phyloP scores from a whole-genome alignment of 495 filamentous ascomycete genomes.

The Aspergillus saccharolyticus region DNA sequence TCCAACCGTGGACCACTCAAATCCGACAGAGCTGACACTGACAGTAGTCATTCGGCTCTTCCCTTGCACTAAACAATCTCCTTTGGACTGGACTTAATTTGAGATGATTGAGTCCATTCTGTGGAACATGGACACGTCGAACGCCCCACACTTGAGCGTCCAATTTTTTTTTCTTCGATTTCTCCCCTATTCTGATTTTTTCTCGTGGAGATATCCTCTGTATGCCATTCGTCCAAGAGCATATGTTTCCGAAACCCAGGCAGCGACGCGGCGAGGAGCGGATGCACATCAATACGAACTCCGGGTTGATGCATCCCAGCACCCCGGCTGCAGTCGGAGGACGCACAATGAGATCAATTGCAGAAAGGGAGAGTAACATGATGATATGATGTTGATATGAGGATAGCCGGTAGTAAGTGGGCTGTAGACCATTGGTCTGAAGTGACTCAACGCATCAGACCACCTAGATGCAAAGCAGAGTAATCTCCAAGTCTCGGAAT shows the following conservation, averaged over 20 bases:
- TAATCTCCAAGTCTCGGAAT: conserved; percentile 12
- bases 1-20: not conserved
- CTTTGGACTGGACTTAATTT: not conserved
- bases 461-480: conserved; percentile 1
- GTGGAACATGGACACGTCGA: not conserved
- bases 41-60: conserved; percentile 1
- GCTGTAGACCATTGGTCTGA: not conserved
- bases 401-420: not conserved
- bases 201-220: not conserved
- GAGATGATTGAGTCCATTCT: not conserved
- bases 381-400: not conserved
- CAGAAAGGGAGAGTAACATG: not conserved
- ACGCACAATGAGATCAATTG: not conserved
- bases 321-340: not conserved
- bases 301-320: not conserved
- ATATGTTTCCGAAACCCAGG: not conserved
- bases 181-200: not conserved
- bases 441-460: conserved; percentile 7
- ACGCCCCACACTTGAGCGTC: not conserved
- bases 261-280: not conserved
- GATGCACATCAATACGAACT: not conserved
- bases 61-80: conserved; percentile 2
- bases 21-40: not conserved
- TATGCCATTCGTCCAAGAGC: not conserved
- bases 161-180: not conserved